Conservation (phyloP, 192 early-diverging fungal genomes). For the Backusella parvicylindrica region DNA sequence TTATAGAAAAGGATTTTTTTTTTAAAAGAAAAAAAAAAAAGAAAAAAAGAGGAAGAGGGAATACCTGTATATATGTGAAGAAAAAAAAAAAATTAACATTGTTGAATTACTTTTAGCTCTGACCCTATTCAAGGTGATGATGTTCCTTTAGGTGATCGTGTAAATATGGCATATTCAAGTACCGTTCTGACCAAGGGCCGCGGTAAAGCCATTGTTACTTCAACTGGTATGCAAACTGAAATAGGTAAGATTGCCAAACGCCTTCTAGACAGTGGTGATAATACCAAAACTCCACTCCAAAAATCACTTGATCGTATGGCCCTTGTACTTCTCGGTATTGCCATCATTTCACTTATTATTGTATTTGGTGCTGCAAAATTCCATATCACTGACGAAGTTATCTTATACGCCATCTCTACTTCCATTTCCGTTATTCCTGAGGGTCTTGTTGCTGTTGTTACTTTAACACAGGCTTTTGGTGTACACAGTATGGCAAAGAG, state of each 20-base stretch:
- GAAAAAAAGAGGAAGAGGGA: not conserved
- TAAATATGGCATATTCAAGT: constrained; percentile 87
- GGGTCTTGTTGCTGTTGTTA: constrained; percentile 92
- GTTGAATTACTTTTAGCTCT: constrained; percentile 18
- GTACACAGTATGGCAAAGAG: constrained; percentile 82
- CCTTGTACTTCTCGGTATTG: constrained; percentile 68
- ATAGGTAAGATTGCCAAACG: constrained; percentile 90
- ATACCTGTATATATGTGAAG: not conserved
- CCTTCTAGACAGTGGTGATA: constrained; percentile 56
- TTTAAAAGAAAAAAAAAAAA: no score
- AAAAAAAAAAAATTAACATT: not conserved
- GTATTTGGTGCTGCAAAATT: constrained; percentile 76
- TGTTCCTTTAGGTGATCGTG: constrained; percentile 84
- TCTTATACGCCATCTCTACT: constrained; percentile 78
- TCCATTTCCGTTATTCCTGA: constrained; percentile 95
- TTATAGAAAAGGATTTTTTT: no score
- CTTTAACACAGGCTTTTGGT: constrained; percentile 90
- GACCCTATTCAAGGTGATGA: constrained; percentile 64
- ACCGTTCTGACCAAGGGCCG: constrained; percentile 88
- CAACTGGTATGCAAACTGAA: constrained; percentile 84
- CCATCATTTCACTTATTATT: constrained; percentile 73
- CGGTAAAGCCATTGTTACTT: constrained; percentile 84
- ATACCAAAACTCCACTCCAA: constrained; percentile 62
- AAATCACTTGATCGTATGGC: constrained; percentile 74
- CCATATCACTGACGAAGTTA: constrained; percentile 53